Evolutionary conservation across 2,329 filamentous ascomycete genomes (phyloP), one percentile per base, ranked within the genome.

Genomic region (Aspergillus sp.): DNA sequence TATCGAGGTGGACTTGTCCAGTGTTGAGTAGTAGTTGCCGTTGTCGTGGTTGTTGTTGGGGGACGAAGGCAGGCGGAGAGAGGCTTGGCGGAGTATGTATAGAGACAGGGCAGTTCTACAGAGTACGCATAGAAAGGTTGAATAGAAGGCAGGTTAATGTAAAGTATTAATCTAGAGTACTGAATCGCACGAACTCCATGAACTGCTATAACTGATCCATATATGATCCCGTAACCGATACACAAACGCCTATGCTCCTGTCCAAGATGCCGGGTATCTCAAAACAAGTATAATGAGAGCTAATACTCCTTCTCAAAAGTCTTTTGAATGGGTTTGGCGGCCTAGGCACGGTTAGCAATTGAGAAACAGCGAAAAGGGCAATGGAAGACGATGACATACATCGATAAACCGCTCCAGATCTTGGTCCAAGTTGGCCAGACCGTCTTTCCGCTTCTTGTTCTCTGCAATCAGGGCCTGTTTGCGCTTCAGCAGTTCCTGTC

Each of bases 391-490:
- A 32, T 36, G 10, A 72, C 84, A 62, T 61, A 88, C 86, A 67
- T 94, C 88, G 59, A 95, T 91, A 62, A 95, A 95, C 60, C 87
- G 90, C 70, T 97, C 93, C 48, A 97, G 73, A 66, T 95, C 88
- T 61, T 86, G 85, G 59, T 98, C 93, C 50, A 98, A 72, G 60
- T 86, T 95, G 19, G 86, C 89, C 42, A 98, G 73, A 60, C 97
- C 89, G 47, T 96, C 90, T 65, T 94, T 95, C 55, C 91, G 80
- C 70, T 88, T 88, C 71, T 94, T 94, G 65, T 96, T 96, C 64
- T 85, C 82, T 32, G 80, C 79, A 52, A 84, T 81, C 50, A 87
- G 67, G 3, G 75, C 79, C 59, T 85, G 81, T 61, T 86, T 87
- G 66, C 79, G 78, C 68, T 82, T 88, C 41, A 89, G 70, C 2